These are phyloP conservation scores for Leucosporidium creatinivorum DNA, from an alignment of 768 basidiomycete species.

Conservation along the genomic window DNA sequence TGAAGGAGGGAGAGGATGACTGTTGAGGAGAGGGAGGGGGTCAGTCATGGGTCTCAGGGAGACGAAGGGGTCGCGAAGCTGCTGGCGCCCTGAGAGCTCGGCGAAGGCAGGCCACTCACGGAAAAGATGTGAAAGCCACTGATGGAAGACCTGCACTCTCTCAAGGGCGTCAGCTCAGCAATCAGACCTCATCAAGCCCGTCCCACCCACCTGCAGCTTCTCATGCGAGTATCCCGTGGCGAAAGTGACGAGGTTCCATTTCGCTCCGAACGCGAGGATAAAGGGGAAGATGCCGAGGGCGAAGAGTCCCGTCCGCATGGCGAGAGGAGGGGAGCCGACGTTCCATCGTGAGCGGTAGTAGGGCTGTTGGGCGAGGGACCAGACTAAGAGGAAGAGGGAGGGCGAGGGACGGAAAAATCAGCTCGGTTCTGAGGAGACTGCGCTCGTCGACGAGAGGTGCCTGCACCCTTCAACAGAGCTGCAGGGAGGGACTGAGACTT, in stretches of 20 bases:
- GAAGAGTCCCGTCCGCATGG: conserved; percentile 34
- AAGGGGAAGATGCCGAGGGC: conserved; percentile 36
- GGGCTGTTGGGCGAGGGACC: conserved; percentile 14
- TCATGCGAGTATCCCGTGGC: conserved; percentile 40
- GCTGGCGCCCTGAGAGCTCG: not conserved
- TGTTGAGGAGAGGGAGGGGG: not conserved
- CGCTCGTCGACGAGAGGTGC: not conserved
- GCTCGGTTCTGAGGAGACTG: too few species aligned
- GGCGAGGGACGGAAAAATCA: too few species aligned
- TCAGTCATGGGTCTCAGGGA: not conserved
- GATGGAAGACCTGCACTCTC: conserved; percentile 38
- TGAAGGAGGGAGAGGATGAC: conserved; percentile 30
- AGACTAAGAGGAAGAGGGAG: not conserved
- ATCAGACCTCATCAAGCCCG: too few species aligned
- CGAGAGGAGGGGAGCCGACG: conserved; percentile 35
- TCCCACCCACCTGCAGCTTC: conserved; percentile 31
- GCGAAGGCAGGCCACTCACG: conserved; percentile 9
- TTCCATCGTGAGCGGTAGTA: conserved; percentile 36
- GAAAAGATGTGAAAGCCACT: conserved; percentile 34
- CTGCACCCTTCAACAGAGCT: not conserved
- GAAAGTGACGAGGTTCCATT: conserved; percentile 36
- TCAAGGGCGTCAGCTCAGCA: conserved; percentile 10
- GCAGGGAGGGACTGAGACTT: not conserved
- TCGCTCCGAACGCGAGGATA: conserved; percentile 37
- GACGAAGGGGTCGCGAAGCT: not conserved